These are phyloP conservation scores for Abelmoschus esculentus DNA, from an alignment of 345 rosid genomes.

Conservation along the genomic window DNA sequence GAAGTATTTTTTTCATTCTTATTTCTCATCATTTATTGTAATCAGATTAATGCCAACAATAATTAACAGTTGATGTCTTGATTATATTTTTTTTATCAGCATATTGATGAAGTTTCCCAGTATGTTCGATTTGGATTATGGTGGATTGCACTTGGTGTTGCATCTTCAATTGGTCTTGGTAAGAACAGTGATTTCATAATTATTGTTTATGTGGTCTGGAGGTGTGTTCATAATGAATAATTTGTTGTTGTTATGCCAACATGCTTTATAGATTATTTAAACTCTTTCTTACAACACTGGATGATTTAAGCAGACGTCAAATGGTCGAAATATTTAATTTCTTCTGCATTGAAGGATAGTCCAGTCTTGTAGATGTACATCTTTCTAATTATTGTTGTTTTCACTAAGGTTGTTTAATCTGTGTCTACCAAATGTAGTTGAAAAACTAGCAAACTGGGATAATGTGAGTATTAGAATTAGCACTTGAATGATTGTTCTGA, in stretches of 20 bases:
- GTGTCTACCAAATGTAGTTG: background rate
- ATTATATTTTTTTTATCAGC: slow-evolving; percentile 40
- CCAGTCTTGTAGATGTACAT: background rate
- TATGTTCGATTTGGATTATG: slow-evolving; percentile 70
- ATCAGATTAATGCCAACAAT: background rate
- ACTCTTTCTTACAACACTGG: background rate
- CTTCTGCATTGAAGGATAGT: background rate
- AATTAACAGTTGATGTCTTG: background rate
- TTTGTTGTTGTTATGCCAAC: background rate
- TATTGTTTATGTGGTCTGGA: background rate
- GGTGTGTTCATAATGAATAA: background rate
- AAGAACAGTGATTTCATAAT: slow-evolving; percentile 24
- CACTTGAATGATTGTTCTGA: background rate
- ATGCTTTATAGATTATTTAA: background rate
- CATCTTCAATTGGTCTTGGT: slow-evolving; percentile 99
- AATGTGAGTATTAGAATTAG: background rate
- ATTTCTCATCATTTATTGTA: background rate
- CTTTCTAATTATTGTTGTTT: background rate
- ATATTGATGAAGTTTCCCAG: slow-evolving; percentile 63
- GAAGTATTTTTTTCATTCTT: background rate
- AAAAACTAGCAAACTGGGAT: background rate
- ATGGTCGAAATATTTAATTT: background rate
- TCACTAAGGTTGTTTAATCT: background rate
- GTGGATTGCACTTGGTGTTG: slow-evolving; percentile 98
- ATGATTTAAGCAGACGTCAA: background rate